A percentile compares a stretch with the other conserved stretches of the same genome.
phyloP scores from a whole-genome alignment of 164 flowering plant species.

The Santalum album region DNA sequence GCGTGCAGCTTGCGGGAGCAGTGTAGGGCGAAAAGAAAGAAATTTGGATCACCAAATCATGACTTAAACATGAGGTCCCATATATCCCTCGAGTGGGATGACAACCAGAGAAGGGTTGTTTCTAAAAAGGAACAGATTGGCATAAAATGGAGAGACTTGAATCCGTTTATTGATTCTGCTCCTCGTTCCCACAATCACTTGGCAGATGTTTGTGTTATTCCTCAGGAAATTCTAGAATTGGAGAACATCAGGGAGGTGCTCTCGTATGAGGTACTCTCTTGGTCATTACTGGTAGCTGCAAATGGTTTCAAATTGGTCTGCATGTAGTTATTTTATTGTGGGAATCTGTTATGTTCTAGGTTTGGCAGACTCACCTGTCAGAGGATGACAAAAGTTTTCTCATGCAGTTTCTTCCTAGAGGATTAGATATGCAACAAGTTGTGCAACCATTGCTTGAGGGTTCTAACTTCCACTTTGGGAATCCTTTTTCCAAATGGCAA shows the following conservation, averaged over 20 bases:
- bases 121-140: conserved; percentile 75
- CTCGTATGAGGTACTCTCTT: conserved; percentile 51
- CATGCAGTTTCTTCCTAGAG: conserved; percentile 62
- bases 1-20: conserved; percentile 41
- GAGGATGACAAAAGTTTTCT: conserved; percentile 61
- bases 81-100: conserved; percentile 70
- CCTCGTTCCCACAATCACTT: conserved; percentile 22
- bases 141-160: conserved; percentile 45
- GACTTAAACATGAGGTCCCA: conserved; percentile 33
- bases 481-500: conserved; percentile 69
- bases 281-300: neutral
- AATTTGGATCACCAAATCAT: conserved; percentile 20
- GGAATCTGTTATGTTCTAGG: conserved; percentile 27
- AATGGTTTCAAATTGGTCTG: neutral
- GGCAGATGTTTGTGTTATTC: conserved; percentile 63
- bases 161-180: conserved; percentile 39
- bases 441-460: conserved; percentile 56
- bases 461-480: conserved; percentile 75
- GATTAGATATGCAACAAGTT: conserved; percentile 33
- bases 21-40: conserved; percentile 41
- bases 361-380: conserved; percentile 56
- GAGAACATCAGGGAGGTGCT: conserved; percentile 51
- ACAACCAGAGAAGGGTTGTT: conserved; percentile 37
- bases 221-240: conserved; percentile 54
- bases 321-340: neutral